Base-by-base conservation (phyloP, 1,139 yeast genomes). In the Arxiozyma heterogenica region DNA sequence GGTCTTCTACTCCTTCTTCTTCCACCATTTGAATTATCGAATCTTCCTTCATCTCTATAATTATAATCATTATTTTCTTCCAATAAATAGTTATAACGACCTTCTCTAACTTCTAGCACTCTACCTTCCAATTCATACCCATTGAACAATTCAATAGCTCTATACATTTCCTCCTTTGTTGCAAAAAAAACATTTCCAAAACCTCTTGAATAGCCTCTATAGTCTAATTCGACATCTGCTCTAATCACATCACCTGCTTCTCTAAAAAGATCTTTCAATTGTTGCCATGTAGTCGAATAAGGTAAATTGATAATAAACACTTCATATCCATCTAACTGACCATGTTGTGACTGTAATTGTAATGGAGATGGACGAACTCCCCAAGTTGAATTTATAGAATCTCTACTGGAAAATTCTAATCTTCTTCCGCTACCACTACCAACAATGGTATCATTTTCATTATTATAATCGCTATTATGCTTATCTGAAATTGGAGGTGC, bases 271-370 rank as follows among this genome's bases (percentile, higher is more conserved):
- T 90, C 96, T 67, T 89, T 87, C 63, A 91, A 75, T 50, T 86
- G 84, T 69, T 86, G 93, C 95, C 96, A 88, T 61, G 81, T 84
- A 53, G 81, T 75, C 8, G 86, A 78, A 71, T 80, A 91, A 27
- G 97, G 96, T 59, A 91, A 73, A 68, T 90, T 88, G 41, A 93
- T 88, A 52, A 88, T 82, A 69, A 86, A 89, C 39, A 88, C 79
- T 70, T 89, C 95, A 59, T 78, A 76, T 7, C 86, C 65, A n/a
- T 44, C 52, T 30, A 43, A 34, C n/a, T 17, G 20, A 12, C 22
- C 46, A 21, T 38, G 45, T 42, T 20, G 44, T 18, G 44, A 9
- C 52, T 21, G 34, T 42, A 25, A 50, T 52, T 20, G 55, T 51
- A 18, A 46, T 21, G 48, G 44, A 18, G 52, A 17, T 30, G 44